phyloP scores from a whole-genome alignment of 2,329 filamentous ascomycete species.

The Gnomoniopsis smithogilvyi region DNA sequence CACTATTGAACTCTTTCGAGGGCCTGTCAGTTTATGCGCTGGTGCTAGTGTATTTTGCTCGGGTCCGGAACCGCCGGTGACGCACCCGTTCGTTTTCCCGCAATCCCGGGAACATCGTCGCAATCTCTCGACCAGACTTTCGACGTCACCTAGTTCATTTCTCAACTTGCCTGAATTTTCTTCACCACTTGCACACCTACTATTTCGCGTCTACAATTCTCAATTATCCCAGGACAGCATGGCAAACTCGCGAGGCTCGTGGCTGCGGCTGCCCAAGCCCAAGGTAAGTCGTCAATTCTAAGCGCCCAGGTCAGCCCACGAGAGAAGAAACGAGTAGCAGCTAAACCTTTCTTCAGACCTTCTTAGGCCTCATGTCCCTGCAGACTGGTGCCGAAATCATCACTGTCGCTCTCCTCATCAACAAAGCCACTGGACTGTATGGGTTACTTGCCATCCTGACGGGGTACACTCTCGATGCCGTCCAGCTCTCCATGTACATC shows the following conservation, averaged over 20 bases:
- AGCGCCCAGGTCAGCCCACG: background rate
- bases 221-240: background rate
- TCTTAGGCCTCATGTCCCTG: constrained; percentile 81
- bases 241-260: constrained; percentile 4
- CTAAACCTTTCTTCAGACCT: constrained; percentile 53
- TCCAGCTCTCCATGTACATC: constrained; percentile 88
- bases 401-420: constrained; percentile 77
- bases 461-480: constrained; percentile 75
- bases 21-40: too few species aligned
- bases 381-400: constrained; percentile 85
- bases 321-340: background rate
- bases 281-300: constrained; percentile 11
- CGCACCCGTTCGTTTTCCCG: too few species aligned
- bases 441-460: constrained; percentile 86
- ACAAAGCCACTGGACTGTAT: constrained; percentile 89
- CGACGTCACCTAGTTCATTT: too few species aligned
- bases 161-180: background rate
- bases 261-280: constrained; percentile 14
- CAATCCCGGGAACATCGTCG: background rate
- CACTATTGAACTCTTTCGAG: too few species aligned
- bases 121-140: background rate
- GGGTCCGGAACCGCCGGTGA: too few species aligned
- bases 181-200: background rate
- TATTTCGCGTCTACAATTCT: background rate
- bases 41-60: too few species aligned